Base-by-base conservation (phyloP, 2,329 filamentous ascomycete genomes). In the Aureobasidium sp. region DNA sequence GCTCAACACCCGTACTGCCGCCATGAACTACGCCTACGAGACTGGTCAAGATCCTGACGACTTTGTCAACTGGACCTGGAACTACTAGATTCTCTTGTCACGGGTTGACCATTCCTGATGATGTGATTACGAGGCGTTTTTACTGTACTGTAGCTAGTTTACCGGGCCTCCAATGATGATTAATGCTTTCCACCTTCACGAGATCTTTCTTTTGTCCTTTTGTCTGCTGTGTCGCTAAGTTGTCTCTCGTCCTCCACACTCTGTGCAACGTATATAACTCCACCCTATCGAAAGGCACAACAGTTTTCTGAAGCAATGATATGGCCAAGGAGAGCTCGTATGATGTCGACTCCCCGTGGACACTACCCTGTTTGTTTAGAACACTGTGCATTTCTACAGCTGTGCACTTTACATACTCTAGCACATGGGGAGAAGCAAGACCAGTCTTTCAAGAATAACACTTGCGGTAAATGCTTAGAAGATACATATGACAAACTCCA, bases 11-110 rank as follows among this genome's bases (percentile, higher is more conserved):
- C 86, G 88, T 78, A 84, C 90, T 67, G 76, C 77, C 56, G 86
- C 85, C 2, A 81, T 80, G 68, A 84, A 82, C 63, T 80, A 84
- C 71, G 87, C 87, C 0, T 90, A 84, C 68, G 86, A 90, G 77
- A 80, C 81, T 55, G 89, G 89, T 22, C 75, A 89, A 67, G 89
- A 92, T 74, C 87, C 87, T 1, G 77, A 84, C 37, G 81, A 83
- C 70, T 79, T 88, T 68, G 84, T 80, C 58, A 78, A 85, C 62
- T 91, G 87, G 87, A 79, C 74, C 9, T 90, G 87, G 87, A 81
- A 84, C 12, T 80, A 72, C 44, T 76, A 62, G 39, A 22, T 34
- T 12, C 7, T 25, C 12, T 4, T 25, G 20, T 44, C 39, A 11
- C n/a, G 1, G 34, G 14, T 17, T 39, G 49, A 39, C 20, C 14